Base-by-base conservation (phyloP, 805 yeast species). In the Candida fluviatilis region DNA sequence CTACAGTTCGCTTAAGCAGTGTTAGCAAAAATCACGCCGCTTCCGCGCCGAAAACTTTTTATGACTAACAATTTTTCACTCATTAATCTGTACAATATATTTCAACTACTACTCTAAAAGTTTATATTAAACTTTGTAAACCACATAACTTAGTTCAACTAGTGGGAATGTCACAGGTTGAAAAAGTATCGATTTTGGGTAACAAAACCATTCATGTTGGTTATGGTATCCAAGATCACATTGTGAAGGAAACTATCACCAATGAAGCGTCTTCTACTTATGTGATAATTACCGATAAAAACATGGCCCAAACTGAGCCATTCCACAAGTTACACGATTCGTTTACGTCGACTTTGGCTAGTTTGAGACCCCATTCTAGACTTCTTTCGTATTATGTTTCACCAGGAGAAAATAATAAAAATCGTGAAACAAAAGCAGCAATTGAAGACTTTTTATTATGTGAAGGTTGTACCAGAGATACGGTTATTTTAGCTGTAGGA, bases 331-430 rank as follows among this genome's bases (percentile, higher is more conserved):
- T 80, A 47, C 54, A 57, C 4, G 43, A 51, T 1, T 69, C 67
- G 18, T 75, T 85, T 52, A 55, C 62, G 27, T 52, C 51, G 1
- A 52, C 58, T 19, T 57, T 75, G 45, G 46, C 45, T 1, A 47
- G 43, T 16, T 47, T 54, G 25, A 58, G 81, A 38, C 78, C 82
- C 0, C 69, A 41, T 1, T 69, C 89, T 2, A 76, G 99, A 46
- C 61, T 93, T 25, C 65, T 93, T 39, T 69, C 79, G 11, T 90
- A 82, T 59, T 71, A 75, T 3, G 86, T 93, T 12, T 70, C 93
- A 4, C 99, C 99, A 1, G 99, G 99, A 36, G 99, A 93, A 62
- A 78, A 88, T 38, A 84, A 84, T 60, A 93, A 93, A 66, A 82
- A 78, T 41, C 76, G 99, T 50, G 78, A 78, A 36, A 89, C 96